Base-by-base conservation (phyloP, 768 basidiomycete species). In the Lactarius akahatsu region DNA sequence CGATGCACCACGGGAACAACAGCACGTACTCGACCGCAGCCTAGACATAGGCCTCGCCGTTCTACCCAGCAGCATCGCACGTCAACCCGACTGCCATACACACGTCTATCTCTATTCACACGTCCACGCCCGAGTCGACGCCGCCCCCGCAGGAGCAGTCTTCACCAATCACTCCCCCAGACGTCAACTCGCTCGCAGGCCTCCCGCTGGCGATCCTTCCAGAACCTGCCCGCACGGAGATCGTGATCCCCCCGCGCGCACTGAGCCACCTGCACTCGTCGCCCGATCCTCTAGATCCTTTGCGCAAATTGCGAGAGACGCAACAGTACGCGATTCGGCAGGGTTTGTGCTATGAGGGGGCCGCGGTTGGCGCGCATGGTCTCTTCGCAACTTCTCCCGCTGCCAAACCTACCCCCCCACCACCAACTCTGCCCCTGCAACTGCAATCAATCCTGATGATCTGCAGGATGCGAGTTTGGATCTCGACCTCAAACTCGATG, bases 291-390 rank as follows among this genome's bases (percentile, higher is more conserved):
- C 43, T 56, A 26, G 36, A 57, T 50, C 23, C n/a, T 15, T 36
- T 8, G 20, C 47, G 10, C 15, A 26, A 5, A 20, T n/a, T 18
- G 20, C 4, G 15, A 15, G 18, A 26, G 20, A 36, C 3, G 40
- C 23, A n/a, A 6, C 43, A 16, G 18, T 2, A 20, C 9, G 41
- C 20, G 1, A 20, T 38, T 40, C 32, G 30, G 61, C 61, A 58
- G 61, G 66, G 15, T 67, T 67, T 67, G 63, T 26, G 43, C 16
- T 3, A 57, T 66, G 65, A 66, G 65, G 65, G 30, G 61, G 36
- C 65, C 61, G 65, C 47, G 40, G 23, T 36, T 34, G 57, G 61
- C 66, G 66, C 61, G 40, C 61, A 55, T 61, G 61, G 61, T 59
- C 57, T 67, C 66, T 61, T 67, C 66, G 57, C 50, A n/a, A n/a